A percentile compares a stretch with the other conserved stretches of the same genome.
These are phyloP conservation scores for Aureobasidium pullulans DNA, from an alignment of 2,329 filamentous ascomycete genomes.

Conservation along the genomic window DNA sequence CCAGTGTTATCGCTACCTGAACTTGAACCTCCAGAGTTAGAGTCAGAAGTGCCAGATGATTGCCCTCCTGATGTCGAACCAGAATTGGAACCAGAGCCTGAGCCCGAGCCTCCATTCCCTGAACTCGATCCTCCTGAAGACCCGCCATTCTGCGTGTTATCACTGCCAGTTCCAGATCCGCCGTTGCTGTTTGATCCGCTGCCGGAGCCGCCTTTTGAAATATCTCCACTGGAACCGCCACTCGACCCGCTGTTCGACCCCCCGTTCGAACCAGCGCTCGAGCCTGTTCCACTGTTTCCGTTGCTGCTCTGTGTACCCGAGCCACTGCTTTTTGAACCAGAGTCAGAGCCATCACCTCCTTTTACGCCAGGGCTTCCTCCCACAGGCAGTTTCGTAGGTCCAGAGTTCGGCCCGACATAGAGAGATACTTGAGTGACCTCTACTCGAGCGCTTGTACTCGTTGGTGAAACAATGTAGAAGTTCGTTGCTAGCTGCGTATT, in stretches of 20 bases:
- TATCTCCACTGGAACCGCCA: neutral
- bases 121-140: neutral
- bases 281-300: neutral
- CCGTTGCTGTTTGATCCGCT: neutral
- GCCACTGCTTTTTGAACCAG: neutral
- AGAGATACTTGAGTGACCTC: neutral
- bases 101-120: neutral
- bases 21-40: neutral
- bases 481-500: slow-evolving; percentile 1
- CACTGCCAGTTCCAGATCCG: too few species aligned
- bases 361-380: neutral
- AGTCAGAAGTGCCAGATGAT: neutral
- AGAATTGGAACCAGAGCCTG: neutral
- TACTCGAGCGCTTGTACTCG: neutral
- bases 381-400: neutral
- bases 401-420: neutral
- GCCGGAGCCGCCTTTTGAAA: neutral
- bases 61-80: neutral
- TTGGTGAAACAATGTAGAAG: slow-evolving; percentile 7
- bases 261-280: neutral
- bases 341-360: neutral
- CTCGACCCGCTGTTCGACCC: neutral
- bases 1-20: neutral
- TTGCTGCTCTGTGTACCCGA: neutral
- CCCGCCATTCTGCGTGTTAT: too few species aligned